Conservation (phyloP, 352 stramenopile genomes). For the Phytopythium chamaehyphon region DNA sequence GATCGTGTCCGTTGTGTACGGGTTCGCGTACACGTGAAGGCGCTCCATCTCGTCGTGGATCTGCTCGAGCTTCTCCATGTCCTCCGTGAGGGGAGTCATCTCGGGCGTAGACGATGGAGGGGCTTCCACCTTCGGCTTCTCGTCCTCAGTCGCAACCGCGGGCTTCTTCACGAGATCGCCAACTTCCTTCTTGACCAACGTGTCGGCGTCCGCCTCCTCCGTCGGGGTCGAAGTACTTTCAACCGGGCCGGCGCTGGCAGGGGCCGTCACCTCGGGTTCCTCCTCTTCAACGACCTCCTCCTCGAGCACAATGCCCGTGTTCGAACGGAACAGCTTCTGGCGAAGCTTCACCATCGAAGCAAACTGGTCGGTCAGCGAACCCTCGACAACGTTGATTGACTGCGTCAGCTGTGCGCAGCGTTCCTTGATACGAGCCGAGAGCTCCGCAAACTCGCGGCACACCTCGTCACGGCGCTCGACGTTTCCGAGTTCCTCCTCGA, state of each 20-base stretch:
- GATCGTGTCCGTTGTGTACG: conserved; percentile 89
- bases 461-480: conserved; percentile 75
- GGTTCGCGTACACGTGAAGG: conserved; percentile 86
- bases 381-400: conserved; percentile 75
- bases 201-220: conserved; percentile 13
- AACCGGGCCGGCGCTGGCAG: not conserved
- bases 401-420: conserved; percentile 67
- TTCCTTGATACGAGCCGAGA: conserved; percentile 76
- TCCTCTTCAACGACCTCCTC: conserved; percentile 17
- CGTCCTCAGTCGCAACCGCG: conserved; percentile 5
- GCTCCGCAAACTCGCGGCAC: conserved; percentile 68
- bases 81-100: conserved; percentile 46
- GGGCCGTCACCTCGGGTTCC: conserved; percentile 11
- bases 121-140: conserved; percentile 15
- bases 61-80: conserved; percentile 83
- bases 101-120: conserved; percentile 16
- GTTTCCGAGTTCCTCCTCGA: conserved; percentile 68
- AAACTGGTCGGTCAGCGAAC: conserved; percentile 74
- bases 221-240: conserved; percentile 16
- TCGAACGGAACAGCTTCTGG: conserved; percentile 61
- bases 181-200: conserved; percentile 11
- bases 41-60: conserved; percentile 79
- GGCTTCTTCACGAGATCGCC: conserved; percentile 11
- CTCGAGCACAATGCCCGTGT: conserved; percentile 39
- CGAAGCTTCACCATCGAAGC: conserved; percentile 71